These are phyloP conservation scores for Exophiala oligosperma DNA, from an alignment of 2,329 filamentous ascomycete species.

Conservation along the genomic window DNA sequence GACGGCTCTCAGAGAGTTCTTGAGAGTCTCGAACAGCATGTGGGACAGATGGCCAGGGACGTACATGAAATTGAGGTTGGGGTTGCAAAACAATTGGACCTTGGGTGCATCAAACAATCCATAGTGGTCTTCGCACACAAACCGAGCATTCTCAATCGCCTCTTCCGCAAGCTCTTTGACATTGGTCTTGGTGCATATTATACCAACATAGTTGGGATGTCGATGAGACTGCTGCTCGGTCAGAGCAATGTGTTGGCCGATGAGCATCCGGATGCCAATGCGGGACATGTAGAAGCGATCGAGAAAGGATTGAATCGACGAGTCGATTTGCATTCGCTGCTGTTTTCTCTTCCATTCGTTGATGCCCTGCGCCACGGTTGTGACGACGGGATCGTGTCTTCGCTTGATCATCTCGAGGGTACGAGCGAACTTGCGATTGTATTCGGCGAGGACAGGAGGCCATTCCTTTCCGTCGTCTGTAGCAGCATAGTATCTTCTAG, in stretches of 20 bases:
- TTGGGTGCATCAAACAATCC: slow-evolving; percentile 95
- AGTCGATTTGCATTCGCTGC: slow-evolving; percentile 97
- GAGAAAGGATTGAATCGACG: slow-evolving; percentile 91
- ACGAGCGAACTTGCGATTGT: slow-evolving; percentile 88
- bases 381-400: slow-evolving; percentile 94
- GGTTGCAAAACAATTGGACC: slow-evolving; percentile 93
- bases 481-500: slow-evolving; percentile 83
- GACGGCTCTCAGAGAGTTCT: slow-evolving; percentile 95
- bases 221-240: slow-evolving; percentile 88
- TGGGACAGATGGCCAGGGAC: slow-evolving; percentile 97
- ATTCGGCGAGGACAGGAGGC: slow-evolving; percentile 91
- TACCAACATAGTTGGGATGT: slow-evolving; percentile 93
- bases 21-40: slow-evolving; percentile 99
- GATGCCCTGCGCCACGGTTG: slow-evolving; percentile 96
- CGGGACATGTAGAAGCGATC: slow-evolving; percentile 99
- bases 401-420: slow-evolving; percentile 92
- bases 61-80: slow-evolving; percentile 97
- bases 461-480: slow-evolving; percentile 86
- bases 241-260: slow-evolving; percentile 95
- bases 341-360: slow-evolving; percentile 96
- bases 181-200: slow-evolving; percentile 98
- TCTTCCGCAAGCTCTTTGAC: slow-evolving; percentile 92
- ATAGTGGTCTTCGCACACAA: slow-evolving; percentile 98
- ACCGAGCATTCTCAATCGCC: slow-evolving; percentile 97
- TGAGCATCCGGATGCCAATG: slow-evolving; percentile 98